Evolutionary conservation across 2,329 filamentous ascomycete genomes (phyloP).

Genomic region (Aspergillus ochraceoroseus): DNA sequence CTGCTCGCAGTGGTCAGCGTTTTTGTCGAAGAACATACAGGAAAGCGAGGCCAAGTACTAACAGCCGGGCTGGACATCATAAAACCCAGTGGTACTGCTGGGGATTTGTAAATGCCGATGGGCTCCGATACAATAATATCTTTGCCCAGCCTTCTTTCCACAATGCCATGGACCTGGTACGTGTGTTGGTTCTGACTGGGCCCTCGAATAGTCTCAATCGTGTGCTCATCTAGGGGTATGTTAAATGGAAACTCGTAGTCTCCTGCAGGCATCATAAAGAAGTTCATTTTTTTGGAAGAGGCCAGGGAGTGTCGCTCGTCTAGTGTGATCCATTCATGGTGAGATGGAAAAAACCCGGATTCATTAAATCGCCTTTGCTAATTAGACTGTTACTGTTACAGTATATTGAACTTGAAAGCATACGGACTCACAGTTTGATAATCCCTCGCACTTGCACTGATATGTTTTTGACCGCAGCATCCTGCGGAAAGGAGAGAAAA

Average conservation of each 20-base stretch:
- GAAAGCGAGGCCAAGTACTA: not conserved
- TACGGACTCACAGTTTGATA: constrained; percentile 15
- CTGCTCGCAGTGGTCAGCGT: too few species aligned
- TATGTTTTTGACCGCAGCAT: constrained; percentile 15
- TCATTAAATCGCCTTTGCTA: constrained; percentile 8
- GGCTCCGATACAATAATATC: constrained; percentile 18
- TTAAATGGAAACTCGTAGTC: constrained; percentile 22
- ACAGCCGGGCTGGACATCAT: constrained; percentile 8
- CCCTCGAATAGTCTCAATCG: constrained; percentile 15
- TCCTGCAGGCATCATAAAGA: constrained; percentile 19
- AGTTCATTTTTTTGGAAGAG: constrained; percentile 15
- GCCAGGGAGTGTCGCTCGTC: constrained; percentile 15
- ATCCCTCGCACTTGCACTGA: constrained; percentile 16
- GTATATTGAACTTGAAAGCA: not conserved
- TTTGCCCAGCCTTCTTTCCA: constrained; percentile 16
- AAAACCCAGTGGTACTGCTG: constrained; percentile 4
- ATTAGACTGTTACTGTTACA: not conserved
- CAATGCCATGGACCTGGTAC: constrained; percentile 16
- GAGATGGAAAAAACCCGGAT: not conserved
- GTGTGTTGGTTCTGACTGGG: constrained; percentile 18
- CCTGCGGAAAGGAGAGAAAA: constrained; percentile 9
- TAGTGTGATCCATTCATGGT: constrained; percentile 17
- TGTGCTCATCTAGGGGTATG: constrained; percentile 13
- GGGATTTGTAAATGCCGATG: constrained; percentile 15
- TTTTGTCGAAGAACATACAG: not conserved